Conservation (phyloP, 257 asterid species). For the Capsicum chinense region DNA sequence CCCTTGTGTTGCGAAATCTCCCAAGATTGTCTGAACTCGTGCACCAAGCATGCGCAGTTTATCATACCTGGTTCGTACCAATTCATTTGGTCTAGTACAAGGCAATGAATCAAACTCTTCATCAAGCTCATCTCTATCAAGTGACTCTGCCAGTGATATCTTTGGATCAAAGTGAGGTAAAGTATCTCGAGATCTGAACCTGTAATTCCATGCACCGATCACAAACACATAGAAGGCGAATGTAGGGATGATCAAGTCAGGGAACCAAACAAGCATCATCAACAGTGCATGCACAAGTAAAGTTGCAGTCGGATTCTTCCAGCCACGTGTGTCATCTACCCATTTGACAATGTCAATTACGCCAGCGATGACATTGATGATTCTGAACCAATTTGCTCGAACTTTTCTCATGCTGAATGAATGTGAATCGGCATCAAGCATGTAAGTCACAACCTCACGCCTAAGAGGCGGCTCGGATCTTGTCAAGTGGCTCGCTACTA, state of each 20-base stretch:
- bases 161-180: slow-evolving; percentile 74
- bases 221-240: slow-evolving; percentile 71
- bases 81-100: slow-evolving; percentile 57
- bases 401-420: slow-evolving; percentile 80
- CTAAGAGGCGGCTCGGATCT: slow-evolving; percentile 88
- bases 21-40: slow-evolving; percentile 74
- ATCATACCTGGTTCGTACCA: slow-evolving; percentile 71
- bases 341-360: slow-evolving; percentile 67
- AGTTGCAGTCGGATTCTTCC: slow-evolving; percentile 82
- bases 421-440: slow-evolving; percentile 76
- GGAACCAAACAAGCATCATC: slow-evolving; percentile 83
- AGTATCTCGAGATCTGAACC: slow-evolving; percentile 55
- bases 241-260: slow-evolving; percentile 73
- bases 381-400: slow-evolving; percentile 79
- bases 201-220: slow-evolving; percentile 82
- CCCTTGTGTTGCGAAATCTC: slow-evolving; percentile 84
- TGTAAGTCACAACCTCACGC: slow-evolving; percentile 69
- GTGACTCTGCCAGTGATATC: slow-evolving; percentile 61
- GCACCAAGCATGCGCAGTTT: slow-evolving; percentile 73
- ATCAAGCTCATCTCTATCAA: slow-evolving; percentile 74
- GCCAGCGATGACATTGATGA: slow-evolving; percentile 71
- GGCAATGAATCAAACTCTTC: slow-evolving; percentile 84
- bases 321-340: slow-evolving; percentile 83
- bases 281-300: slow-evolving; percentile 70
- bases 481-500: slow-evolving; percentile 61